phyloP scores from a whole-genome alignment of 306 rosid genomes.

The Quercus engelmannii region DNA sequence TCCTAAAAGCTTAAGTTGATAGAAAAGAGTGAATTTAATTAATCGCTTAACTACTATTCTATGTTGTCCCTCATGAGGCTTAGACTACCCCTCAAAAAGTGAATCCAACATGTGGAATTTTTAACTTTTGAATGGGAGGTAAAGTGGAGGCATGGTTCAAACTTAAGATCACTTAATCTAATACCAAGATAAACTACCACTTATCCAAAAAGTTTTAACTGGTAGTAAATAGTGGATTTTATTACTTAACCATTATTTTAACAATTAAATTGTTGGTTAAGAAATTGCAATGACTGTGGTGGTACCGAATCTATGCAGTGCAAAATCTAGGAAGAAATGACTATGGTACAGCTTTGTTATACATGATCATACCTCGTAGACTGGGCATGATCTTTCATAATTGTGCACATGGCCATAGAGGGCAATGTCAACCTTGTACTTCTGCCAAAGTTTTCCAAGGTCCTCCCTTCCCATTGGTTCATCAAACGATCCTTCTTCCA shows the following conservation, averaged over 20 bases:
- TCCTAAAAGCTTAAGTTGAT: neutral
- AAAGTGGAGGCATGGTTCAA: too few relatives aligned
- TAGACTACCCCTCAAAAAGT: too few relatives aligned
- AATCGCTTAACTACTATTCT: neutral
- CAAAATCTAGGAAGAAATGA: neutral
- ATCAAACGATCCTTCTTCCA: constrained; percentile 77
- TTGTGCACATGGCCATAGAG: constrained; percentile 93
- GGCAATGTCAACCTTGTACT: constrained; percentile 86
- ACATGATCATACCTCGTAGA: constrained; percentile 56
- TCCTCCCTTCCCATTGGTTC: constrained; percentile 99
- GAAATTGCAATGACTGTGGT: too few relatives aligned
- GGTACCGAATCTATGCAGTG: neutral
- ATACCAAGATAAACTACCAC: too few relatives aligned
- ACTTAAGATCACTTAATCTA: too few relatives aligned
- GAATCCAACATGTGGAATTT: too few relatives aligned
- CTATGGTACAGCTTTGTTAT: neutral
- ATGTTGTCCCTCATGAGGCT: too few relatives aligned
- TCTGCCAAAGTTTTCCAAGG: constrained; percentile 90
- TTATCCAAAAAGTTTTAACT: too few relatives aligned
- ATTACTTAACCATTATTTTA: too few relatives aligned
- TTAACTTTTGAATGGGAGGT: too few relatives aligned
- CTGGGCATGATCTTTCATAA: constrained; percentile 90
- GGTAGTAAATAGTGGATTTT: too few relatives aligned
- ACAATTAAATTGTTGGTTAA: neutral
- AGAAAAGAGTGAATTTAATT: neutral